A percentile compares a stretch with the other conserved stretches of the same genome.
These are phyloP conservation scores for Wolfiporia cocos DNA, from an alignment of 1,284 basidiomycete species.

Conservation along the genomic window DNA sequence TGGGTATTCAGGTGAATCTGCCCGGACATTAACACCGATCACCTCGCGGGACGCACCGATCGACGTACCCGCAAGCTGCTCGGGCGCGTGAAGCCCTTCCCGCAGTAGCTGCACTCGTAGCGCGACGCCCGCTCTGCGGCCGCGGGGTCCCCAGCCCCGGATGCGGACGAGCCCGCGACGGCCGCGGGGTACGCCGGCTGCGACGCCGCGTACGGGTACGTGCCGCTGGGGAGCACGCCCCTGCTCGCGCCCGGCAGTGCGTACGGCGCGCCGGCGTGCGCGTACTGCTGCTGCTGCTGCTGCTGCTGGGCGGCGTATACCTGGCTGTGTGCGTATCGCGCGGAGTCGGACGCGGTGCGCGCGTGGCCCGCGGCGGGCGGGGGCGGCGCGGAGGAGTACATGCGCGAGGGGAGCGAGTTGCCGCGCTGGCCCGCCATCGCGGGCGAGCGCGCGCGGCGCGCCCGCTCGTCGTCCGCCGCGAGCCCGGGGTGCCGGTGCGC, in stretches of 20 bases:
- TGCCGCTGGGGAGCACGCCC: conserved; percentile 19
- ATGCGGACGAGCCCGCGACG: conserved; percentile 12
- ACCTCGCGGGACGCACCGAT: conserved; percentile 2
- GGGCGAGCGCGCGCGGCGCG: conserved; percentile 12
- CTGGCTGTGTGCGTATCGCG: conserved; percentile 11
- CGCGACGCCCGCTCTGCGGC: conserved; percentile 32
- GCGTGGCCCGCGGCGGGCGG: conserved; percentile 12
- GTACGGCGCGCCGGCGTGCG: conserved; percentile 13
- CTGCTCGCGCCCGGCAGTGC: conserved; percentile 15
- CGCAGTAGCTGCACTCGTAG: conserved; percentile 75
- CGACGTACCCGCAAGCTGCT: conserved; percentile 68
- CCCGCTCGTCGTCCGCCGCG: conserved; percentile 20
- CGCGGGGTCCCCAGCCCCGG: conserved; percentile 13
- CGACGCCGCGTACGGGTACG: conserved; percentile 24
- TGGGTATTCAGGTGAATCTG: conserved; percentile 83
- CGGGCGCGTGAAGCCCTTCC: conserved; percentile 75
- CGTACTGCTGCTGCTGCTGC: conserved; percentile 1
- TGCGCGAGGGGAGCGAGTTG: neutral
- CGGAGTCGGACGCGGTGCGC: conserved; percentile 15
- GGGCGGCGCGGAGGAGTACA: conserved; percentile 1
- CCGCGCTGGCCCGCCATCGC: neutral
- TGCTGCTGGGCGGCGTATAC: conserved; percentile 1
- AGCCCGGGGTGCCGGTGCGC: conserved; percentile 14
- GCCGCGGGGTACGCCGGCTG: conserved; percentile 15
- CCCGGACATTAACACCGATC: conserved; percentile 8